A percentile compares a stretch with the other conserved stretches of the same genome.
These are phyloP conservation scores for Globisporangium recalcitrans DNA, from an alignment of 352 stramenopile species.

Conservation along the genomic window DNA sequence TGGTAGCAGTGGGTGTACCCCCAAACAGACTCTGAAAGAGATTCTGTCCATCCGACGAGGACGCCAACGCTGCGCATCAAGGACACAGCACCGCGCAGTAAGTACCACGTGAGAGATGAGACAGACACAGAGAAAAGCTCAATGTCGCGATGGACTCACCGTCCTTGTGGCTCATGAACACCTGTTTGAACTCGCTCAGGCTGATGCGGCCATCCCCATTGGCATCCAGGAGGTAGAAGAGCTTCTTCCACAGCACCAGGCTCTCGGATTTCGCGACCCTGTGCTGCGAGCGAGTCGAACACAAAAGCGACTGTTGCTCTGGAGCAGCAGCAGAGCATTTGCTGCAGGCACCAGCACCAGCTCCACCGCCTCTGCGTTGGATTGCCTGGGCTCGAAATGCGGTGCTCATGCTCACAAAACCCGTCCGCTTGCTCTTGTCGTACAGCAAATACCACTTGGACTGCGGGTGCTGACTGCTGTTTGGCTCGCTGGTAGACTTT, in stretches of 20 bases:
- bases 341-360: background rate
- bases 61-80: conserved; percentile 25
- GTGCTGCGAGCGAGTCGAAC: background rate
- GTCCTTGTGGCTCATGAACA: conserved; percentile 34
- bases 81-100: background rate
- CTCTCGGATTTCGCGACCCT: conserved; percentile 17
- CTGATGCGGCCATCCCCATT: conserved; percentile 55
- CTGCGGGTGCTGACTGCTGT: background rate
- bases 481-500: conserved; percentile 4
- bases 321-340: background rate
- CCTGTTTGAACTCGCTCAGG: conserved; percentile 43
- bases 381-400: conserved; percentile 10
- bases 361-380: background rate
- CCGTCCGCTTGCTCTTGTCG: conserved; percentile 14
- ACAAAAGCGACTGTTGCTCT: too few relatives aligned
- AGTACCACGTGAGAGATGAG: too few relatives aligned
- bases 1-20: background rate
- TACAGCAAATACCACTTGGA: conserved; percentile 22
- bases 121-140: background rate
- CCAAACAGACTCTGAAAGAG: conserved; percentile 34
- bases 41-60: conserved; percentile 33
- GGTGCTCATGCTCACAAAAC: conserved; percentile 19
- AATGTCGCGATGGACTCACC: conserved; percentile 19
- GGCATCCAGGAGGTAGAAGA: conserved; percentile 61
- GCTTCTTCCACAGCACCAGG: conserved; percentile 53